Base-by-base conservation (phyloP, 768 basidiomycete species). In the Trametes cingulata region DNA sequence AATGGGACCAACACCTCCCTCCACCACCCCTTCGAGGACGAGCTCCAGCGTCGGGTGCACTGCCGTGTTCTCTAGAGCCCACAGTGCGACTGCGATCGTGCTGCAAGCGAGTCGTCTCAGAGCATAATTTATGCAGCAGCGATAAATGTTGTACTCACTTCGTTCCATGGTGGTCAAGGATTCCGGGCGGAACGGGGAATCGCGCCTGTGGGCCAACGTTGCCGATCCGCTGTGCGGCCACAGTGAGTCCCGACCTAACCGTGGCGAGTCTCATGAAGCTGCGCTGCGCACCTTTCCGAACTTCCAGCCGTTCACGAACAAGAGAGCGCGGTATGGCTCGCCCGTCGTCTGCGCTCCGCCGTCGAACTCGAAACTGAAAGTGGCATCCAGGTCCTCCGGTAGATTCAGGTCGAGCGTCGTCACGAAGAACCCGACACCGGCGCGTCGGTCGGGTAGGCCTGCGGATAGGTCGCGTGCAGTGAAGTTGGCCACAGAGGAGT, bases 291-390 rank as follows among this genome's bases (percentile, higher is more conserved):
- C 89, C 74, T 92, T 93, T 8, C 91, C 92, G 84, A 91, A 90
- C 83, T 88, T 87, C 92, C 91, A 93, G 13, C 91, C 92, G 66
- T 93, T 93, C 20, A 93, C 87, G 58, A 89, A 93, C 35, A 93
- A 63, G 42, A 83, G 77, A 2, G 86, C 85, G 19, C 91, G 82
- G 66, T 91, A 93, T 20, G 88, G 80, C 65, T 87, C 84, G 6
- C 79, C 78, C 4, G 77, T 68, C 43, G 85, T 80, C 13, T 15
- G 29, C 43, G 14, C 46, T 1, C 55, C 55, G 17, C 37, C 46
- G 49, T 85, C 80, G 68, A 92, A 93, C 0, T 79, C 83, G 67
- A 93, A 90, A 13, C 87, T 88, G 63, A 92, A 73, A 60, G 83
- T 82, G 4, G 83, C 80, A 64, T 93, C 92, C 19, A 82, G 69